These are phyloP conservation scores for Kluyveromyces wickerhamii DNA, from an alignment of 805 yeast species.

Conservation along the genomic window DNA sequence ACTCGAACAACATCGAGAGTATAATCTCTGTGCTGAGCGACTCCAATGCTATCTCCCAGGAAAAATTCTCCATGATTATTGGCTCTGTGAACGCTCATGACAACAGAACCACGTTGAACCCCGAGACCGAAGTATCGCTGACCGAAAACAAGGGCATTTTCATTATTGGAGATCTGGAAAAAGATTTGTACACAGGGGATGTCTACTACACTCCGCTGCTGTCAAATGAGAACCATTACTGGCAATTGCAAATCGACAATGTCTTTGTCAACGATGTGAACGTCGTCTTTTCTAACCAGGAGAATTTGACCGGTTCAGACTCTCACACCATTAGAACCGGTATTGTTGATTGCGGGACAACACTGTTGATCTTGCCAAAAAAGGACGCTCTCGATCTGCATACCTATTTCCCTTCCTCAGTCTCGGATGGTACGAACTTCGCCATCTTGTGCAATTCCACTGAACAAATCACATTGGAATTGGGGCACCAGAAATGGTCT, in stretches of 20 bases:
- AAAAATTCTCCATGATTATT: slow-evolving; percentile 39
- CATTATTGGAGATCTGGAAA: slow-evolving; percentile 35
- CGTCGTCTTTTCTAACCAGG: slow-evolving; percentile 28
- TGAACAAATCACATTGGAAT: slow-evolving; percentile 32
- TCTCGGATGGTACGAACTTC: slow-evolving; percentile 55
- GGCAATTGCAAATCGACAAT: slow-evolving; percentile 42
- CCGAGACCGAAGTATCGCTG: not conserved
- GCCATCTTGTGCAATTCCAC: slow-evolving; percentile 52
- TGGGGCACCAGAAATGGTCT: slow-evolving; percentile 40
- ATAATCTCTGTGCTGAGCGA: slow-evolving; percentile 35
- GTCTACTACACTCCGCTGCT: slow-evolving; percentile 35
- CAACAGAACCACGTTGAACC: not conserved
- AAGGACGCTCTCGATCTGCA: slow-evolving; percentile 49
- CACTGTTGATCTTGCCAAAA: slow-evolving; percentile 48
- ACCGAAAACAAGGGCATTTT: slow-evolving; percentile 34
- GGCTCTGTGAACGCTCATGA: slow-evolving; percentile 27
- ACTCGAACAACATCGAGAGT: slow-evolving; percentile 32
- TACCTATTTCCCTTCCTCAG: slow-evolving; percentile 39
- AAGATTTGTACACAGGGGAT: slow-evolving; percentile 34
- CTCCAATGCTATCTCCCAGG: slow-evolving; percentile 28
- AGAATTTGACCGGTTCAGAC: slow-evolving; percentile 9
- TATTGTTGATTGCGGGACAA: slow-evolving; percentile 60
- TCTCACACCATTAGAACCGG: slow-evolving; percentile 33
- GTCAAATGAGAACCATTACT: slow-evolving; percentile 33
- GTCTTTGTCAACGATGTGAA: slow-evolving; percentile 30